Evolutionary conservation across 2,329 filamentous ascomycete genomes (phyloP).

Genomic region (Xylariaceae sp.): DNA sequence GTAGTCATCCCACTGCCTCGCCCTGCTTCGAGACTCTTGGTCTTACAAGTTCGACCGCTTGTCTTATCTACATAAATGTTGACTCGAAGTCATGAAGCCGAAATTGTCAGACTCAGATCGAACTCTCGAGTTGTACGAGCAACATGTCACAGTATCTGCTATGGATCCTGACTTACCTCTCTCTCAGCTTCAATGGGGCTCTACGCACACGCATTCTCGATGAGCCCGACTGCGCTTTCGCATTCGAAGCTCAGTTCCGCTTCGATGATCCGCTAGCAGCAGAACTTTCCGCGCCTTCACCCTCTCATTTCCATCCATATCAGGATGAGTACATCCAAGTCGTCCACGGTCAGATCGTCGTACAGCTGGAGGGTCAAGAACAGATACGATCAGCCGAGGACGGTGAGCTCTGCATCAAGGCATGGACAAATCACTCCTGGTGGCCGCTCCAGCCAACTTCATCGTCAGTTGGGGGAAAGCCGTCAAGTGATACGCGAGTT

Average conservation of each 20-base stretch:
- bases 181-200: neutral
- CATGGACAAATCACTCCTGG: neutral
- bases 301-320: neutral
- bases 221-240: neutral
- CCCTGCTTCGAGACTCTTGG: too few species aligned
- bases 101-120: too few species aligned
- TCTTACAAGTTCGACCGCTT: too few species aligned
- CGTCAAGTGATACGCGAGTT: neutral
- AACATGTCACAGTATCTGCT: too few species aligned
- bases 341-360: neutral
- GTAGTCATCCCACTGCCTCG: too few species aligned
- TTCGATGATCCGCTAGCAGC: neutral
- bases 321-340: slow-evolving; percentile 1
- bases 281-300: neutral
- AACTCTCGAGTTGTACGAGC: too few species aligned
- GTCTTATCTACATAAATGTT: too few species aligned
- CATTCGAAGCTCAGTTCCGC: neutral
- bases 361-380: neutral
- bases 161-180: too few species aligned
- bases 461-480: too few species aligned
- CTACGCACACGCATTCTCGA: neutral
- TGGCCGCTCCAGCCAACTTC: neutral
- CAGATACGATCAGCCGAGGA: neutral
- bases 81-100: too few species aligned
- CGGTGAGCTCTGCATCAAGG: slow-evolving; percentile 1